A percentile compares a stretch with the other conserved stretches of the same genome.
These are phyloP conservation scores for Dothideomycetes sp. DNA, from an alignment of 2,329 filamentous ascomycete species.

Conservation along the genomic window DNA sequence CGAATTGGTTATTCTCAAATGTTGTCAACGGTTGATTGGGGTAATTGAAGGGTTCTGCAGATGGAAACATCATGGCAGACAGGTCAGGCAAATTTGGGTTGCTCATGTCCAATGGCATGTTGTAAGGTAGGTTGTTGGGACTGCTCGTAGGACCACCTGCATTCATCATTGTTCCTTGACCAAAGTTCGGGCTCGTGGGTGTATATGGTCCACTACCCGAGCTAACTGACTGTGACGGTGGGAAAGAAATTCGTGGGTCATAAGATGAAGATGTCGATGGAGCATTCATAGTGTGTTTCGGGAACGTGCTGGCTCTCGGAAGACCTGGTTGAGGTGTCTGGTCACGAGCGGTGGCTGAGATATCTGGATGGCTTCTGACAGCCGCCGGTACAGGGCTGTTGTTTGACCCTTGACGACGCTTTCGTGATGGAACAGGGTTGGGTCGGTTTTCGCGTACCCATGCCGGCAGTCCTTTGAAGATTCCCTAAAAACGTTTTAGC, in stretches of 20 bases:
- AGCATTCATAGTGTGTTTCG: constrained; percentile 21
- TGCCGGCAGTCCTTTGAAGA: constrained; percentile 75
- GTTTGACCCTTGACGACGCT: constrained; percentile 35
- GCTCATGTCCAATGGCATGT: constrained; percentile 7
- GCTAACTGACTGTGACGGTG: constrained; percentile 4
- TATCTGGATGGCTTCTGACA: constrained; percentile 15
- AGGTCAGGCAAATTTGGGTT: constrained; percentile 55
- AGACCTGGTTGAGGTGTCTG: constrained; percentile 4
- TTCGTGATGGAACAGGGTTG: constrained; percentile 34
- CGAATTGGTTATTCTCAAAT: constrained; percentile 38
- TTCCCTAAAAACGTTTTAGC: constrained; percentile 40
- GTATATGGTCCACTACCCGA: constrained; percentile 14
- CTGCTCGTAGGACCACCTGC: not conserved
- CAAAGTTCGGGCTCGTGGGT: constrained; percentile 11
- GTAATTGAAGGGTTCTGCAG: constrained; percentile 68
- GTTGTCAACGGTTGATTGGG: constrained; percentile 64
- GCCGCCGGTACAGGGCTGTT: constrained; percentile 1
- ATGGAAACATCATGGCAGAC: constrained; percentile 72
- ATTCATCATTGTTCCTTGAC: not conserved
- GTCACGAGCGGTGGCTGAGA: constrained; percentile 9
- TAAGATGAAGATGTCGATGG: not conserved
- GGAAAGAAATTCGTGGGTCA: constrained; percentile 10
- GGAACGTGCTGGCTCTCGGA: constrained; percentile 31
- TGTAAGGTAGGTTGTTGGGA: constrained; percentile 11
- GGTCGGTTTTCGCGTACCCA: constrained; percentile 38